These are phyloP conservation scores for Hygrocybe punicea DNA, from an alignment of 768 basidiomycete species.

Conservation along the genomic window DNA sequence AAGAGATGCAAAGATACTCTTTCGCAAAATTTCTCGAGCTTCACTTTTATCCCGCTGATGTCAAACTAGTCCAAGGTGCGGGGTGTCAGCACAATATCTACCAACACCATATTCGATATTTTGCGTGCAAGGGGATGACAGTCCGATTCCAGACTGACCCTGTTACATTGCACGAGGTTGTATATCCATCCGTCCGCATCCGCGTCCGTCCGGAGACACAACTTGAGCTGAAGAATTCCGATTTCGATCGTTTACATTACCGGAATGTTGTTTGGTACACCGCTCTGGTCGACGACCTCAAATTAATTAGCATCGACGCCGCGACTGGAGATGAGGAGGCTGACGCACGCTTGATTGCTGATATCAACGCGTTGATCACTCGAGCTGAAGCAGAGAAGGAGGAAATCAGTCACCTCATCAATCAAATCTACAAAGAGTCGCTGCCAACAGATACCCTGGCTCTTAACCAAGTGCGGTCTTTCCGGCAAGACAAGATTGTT, in stretches of 20 bases:
- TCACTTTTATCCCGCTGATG: conserved; percentile 89
- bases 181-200: conserved; percentile 85
- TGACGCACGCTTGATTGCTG: conserved; percentile 57
- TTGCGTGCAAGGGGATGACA: conserved; percentile 78
- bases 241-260: conserved; percentile 72
- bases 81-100: conserved; percentile 94
- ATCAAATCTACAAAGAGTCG: conserved; percentile 77
- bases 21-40: conserved; percentile 96
- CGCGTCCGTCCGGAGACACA: conserved; percentile 84
- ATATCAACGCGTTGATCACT: conserved; percentile 63
- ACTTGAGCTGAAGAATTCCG: conserved; percentile 86
- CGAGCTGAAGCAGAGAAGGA: conserved; percentile 73
- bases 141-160: conserved; percentile 86
- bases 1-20: conserved; percentile 90
- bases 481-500: conserved; percentile 88
- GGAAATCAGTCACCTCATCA: conserved; percentile 70
- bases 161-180: conserved; percentile 77
- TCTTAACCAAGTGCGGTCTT: conserved; percentile 79
- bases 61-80: conserved; percentile 80
- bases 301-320: conserved; percentile 71
- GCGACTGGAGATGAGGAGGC: conserved; percentile 74
- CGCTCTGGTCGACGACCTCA: conserved; percentile 70
- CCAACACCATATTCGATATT: conserved; percentile 88
- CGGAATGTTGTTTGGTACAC: conserved; percentile 75
- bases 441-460: conserved; percentile 81